These are phyloP conservation scores for Halocafeteria seosinensis DNA, from an alignment of 108 stramenopile genomes.

Conservation along the genomic window DNA sequence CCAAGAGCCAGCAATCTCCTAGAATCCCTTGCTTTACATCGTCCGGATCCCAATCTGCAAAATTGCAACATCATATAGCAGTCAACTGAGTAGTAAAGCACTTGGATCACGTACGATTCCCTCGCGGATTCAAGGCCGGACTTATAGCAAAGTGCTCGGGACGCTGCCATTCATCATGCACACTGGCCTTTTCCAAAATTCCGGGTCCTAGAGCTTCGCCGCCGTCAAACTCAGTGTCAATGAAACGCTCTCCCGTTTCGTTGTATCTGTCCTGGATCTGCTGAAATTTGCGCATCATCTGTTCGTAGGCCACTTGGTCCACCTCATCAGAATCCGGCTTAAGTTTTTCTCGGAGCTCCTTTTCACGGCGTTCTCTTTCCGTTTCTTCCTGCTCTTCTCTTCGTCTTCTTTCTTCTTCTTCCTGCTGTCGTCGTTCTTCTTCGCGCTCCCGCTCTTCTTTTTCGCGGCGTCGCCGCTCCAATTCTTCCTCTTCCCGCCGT, in stretches of 20 bases:
- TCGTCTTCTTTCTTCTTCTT: slow-evolving; percentile 1
- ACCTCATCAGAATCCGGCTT: neutral
- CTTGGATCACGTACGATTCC: neutral
- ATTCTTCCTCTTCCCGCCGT: neutral
- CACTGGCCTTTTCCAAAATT: too few species aligned
- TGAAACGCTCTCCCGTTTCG: neutral
- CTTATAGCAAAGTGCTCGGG: too few species aligned
- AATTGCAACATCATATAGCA: too few species aligned
- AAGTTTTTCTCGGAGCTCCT: neutral
- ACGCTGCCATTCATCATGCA: too few species aligned
- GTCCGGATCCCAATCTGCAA: too few species aligned
- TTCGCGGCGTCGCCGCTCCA: too few species aligned
- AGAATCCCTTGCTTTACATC: slow-evolving; percentile 5
- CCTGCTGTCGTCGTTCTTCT: neutral
- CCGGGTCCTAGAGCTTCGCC: neutral
- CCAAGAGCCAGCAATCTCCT: slow-evolving; percentile 11
- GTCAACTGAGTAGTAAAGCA: neutral
- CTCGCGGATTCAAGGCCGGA: neutral
- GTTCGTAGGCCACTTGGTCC: neutral
- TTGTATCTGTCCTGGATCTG: neutral
- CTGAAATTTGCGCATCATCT: neutral
- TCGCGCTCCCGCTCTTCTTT: neutral
- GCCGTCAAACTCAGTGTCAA: neutral
- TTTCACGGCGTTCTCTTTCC: neutral
- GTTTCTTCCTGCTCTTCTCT: neutral